Conservation (phyloP, 176 grass and related monocot genomes). For the Poa pratensis region DNA sequence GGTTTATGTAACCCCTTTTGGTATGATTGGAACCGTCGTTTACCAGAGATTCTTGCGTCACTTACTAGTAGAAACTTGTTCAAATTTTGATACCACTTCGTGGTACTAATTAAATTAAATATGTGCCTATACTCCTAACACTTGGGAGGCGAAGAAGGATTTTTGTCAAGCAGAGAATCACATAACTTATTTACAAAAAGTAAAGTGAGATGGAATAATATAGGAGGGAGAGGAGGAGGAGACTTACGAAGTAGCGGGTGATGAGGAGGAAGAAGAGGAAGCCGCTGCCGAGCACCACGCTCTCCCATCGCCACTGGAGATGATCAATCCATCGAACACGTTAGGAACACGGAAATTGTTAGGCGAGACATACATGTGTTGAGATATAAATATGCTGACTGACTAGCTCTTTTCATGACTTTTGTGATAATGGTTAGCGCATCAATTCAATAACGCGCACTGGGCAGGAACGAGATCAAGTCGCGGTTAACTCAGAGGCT, state of each 20-base stretch:
- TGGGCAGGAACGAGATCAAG: not conserved
- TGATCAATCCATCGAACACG: not conserved
- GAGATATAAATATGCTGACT: too few species aligned
- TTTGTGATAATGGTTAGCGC: too few species aligned
- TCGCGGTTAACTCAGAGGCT: not conserved
- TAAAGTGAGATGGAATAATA: not conserved
- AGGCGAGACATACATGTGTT: not conserved
- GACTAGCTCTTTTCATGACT: too few species aligned
- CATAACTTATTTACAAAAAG: too few species aligned
- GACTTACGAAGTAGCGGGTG: constrained; percentile 89
- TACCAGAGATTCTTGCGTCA: not conserved
- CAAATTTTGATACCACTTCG: not conserved
- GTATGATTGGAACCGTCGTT: constrained; percentile 37
- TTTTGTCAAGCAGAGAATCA: not conserved
- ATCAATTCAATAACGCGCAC: too few species aligned
- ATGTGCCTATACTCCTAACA: not conserved
- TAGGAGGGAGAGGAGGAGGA: not conserved
- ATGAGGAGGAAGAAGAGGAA: constrained; percentile 96
- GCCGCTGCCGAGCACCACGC: constrained; percentile 69
- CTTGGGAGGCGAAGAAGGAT: not conserved
- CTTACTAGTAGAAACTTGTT: not conserved
- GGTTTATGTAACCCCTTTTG: not conserved
- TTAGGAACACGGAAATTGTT: not conserved
- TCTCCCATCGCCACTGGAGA: constrained; percentile 96
- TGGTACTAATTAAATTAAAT: not conserved